Conservation (phyloP, 768 basidiomycete species). For the Calocybe gangraenosa region DNA sequence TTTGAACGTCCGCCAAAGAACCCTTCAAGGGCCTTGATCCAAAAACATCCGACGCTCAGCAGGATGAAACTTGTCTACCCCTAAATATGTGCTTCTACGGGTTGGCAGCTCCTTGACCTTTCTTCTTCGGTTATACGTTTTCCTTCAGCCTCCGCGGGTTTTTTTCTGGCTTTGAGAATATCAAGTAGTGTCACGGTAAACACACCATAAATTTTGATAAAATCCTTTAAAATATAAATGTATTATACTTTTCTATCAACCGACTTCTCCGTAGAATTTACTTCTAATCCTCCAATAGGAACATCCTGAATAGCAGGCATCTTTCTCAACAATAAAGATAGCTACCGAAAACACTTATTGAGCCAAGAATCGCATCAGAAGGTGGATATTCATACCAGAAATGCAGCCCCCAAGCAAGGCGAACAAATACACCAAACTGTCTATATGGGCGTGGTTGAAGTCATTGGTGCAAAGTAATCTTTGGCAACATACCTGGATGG, state of each 20-base stretch:
- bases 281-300: slow-evolving; percentile 6
- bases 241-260: slow-evolving; percentile 8
- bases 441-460: too few species aligned
- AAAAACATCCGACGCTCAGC: slow-evolving; percentile 4
- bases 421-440: slow-evolving; percentile 72
- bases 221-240: neutral
- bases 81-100: neutral
- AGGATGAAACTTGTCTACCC: slow-evolving; percentile 3
- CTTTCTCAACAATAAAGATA: slow-evolving; percentile 37
- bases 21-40: slow-evolving; percentile 1
- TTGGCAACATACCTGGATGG: slow-evolving; percentile 56
- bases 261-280: slow-evolving; percentile 4
- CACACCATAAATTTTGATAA: neutral
- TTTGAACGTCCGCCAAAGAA: neutral
- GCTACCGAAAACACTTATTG: slow-evolving; percentile 23
- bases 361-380: slow-evolving; percentile 1
- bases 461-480: too few species aligned
- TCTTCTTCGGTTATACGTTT: neutral
- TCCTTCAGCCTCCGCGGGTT: too few species aligned
- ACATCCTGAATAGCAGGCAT: slow-evolving; percentile 27
- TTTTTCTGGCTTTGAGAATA: too few species aligned
- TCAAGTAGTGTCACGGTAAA: too few species aligned
- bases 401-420: slow-evolving; percentile 63
- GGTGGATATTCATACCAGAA: slow-evolving; percentile 40
- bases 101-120: neutral